Conservation (phyloP, 345 rosid genomes). For the Raphanus raphanistrum region DNA sequence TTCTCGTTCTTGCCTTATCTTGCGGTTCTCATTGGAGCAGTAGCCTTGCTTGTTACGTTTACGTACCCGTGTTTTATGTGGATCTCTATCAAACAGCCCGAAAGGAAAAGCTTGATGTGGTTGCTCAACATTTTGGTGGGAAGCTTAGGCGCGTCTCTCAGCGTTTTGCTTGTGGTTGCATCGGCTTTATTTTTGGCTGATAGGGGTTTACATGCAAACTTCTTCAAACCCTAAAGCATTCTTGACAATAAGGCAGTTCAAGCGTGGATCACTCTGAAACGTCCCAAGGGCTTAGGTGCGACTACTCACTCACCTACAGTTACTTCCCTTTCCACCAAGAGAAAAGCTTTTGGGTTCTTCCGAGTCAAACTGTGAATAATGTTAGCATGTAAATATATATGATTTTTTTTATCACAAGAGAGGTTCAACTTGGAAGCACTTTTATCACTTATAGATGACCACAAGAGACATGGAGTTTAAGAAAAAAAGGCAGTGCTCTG, state of each 20-base stretch:
- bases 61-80: constrained; percentile 76
- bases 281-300: too few relatives aligned
- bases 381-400: constrained; percentile 12
- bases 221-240: constrained; percentile 54
- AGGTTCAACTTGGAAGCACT: neutral
- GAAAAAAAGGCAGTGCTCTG: neutral
- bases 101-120: constrained; percentile 48
- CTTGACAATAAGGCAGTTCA: neutral
- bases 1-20: constrained; percentile 54
- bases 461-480: neutral
- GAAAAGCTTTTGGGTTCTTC: too few relatives aligned
- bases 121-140: constrained; percentile 59
- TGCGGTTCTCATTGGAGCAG: constrained; percentile 62
- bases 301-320: too few relatives aligned
- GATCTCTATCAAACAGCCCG: constrained; percentile 55
- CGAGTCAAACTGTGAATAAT: too few relatives aligned
- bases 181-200: constrained; percentile 47
- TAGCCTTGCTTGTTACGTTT: constrained; percentile 59
- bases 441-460: neutral
- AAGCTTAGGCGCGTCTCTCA: constrained; percentile 48
- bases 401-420: constrained; percentile 1
- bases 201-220: constrained; percentile 52
- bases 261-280: too few relatives aligned
- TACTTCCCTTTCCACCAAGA: too few relatives aligned
- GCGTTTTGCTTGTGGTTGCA: constrained; percentile 47